A percentile compares a stretch with the other conserved stretches of the same genome.
Evolutionary conservation across 805 yeast species (phyloP).

Genomic region (Teunomyces gatunensis): DNA sequence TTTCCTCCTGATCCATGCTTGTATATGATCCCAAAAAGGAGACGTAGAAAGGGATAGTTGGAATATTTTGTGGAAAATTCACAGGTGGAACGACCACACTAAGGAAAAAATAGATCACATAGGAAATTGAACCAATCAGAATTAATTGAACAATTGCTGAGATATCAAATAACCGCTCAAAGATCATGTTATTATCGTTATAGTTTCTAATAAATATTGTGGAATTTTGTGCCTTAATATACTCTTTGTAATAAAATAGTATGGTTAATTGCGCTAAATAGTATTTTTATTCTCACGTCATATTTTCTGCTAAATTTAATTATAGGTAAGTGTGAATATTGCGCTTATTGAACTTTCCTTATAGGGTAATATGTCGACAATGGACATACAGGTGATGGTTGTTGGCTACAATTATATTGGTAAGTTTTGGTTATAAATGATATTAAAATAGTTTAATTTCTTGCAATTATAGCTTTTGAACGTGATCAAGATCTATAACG

Average conservation of each 20-base stretch:
- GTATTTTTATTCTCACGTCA: background rate
- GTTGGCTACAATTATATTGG: no score
- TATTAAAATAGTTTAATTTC: background rate
- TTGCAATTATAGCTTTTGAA: background rate
- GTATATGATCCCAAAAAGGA: conserved; percentile 46
- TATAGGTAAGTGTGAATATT: background rate
- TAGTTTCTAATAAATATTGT: background rate
- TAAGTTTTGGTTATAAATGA: no score
- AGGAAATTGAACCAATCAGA: conserved; percentile 1
- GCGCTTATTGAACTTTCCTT: background rate
- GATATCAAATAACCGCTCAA: background rate
- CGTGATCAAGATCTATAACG: background rate
- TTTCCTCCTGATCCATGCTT: conserved; percentile 46
- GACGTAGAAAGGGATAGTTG: conserved; percentile 62
- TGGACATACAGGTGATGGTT: no score
- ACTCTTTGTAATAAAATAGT: background rate
- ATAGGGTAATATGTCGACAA: background rate
- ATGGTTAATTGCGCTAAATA: background rate
- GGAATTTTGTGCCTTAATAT: background rate
- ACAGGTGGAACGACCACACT: conserved; percentile 43
- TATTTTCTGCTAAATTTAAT: background rate
- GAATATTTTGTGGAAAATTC: conserved; percentile 51
- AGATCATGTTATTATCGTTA: background rate
- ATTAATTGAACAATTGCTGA: background rate
- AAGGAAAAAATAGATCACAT: background rate